These are phyloP conservation scores for Simplicillium sp. DNA, from an alignment of 2,329 filamentous ascomycete genomes.

Conservation along the genomic window DNA sequence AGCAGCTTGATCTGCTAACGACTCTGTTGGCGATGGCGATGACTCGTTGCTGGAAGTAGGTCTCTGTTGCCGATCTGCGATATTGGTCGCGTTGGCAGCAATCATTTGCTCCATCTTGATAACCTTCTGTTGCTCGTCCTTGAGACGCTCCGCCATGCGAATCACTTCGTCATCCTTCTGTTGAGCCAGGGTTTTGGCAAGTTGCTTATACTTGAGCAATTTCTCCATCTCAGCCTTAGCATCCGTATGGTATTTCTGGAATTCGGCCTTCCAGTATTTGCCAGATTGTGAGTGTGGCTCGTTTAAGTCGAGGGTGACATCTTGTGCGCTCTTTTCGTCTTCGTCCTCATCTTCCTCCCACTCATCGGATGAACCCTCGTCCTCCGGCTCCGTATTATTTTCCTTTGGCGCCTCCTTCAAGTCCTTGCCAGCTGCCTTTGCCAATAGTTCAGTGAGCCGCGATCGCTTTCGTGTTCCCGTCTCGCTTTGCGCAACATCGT, in stretches of 20 bases:
- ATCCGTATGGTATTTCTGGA: constrained; percentile 62
- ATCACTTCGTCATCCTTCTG: constrained; percentile 66
- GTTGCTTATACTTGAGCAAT: constrained; percentile 68
- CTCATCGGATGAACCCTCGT: constrained; percentile 28
- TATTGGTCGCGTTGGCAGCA: constrained; percentile 49
- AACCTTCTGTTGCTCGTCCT: constrained; percentile 58
- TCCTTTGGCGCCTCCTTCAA: not conserved
- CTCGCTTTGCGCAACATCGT: constrained; percentile 10
- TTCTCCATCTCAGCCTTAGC: constrained; percentile 68
- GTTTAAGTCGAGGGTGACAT: constrained; percentile 61
- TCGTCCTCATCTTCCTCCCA: constrained; percentile 41
- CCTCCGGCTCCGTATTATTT: not conserved
- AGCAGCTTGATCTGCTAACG: constrained; percentile 48
- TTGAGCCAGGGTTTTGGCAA: constrained; percentile 70
- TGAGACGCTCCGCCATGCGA: constrained; percentile 54
- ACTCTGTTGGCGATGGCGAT: constrained; percentile 38
- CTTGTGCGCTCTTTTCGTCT: constrained; percentile 38
- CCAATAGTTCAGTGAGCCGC: too few relatives aligned
- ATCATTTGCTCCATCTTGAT: constrained; percentile 54
- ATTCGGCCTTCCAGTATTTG: constrained; percentile 72
- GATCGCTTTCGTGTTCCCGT: constrained; percentile 1
- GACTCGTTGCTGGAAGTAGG: constrained; percentile 27
- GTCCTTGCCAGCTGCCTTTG: too few relatives aligned
- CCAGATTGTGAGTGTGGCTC: constrained; percentile 68
- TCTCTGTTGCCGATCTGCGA: constrained; percentile 23